Conservation (phyloP, 108 stramenopile species). For the Cyclotella distinguenda region DNA sequence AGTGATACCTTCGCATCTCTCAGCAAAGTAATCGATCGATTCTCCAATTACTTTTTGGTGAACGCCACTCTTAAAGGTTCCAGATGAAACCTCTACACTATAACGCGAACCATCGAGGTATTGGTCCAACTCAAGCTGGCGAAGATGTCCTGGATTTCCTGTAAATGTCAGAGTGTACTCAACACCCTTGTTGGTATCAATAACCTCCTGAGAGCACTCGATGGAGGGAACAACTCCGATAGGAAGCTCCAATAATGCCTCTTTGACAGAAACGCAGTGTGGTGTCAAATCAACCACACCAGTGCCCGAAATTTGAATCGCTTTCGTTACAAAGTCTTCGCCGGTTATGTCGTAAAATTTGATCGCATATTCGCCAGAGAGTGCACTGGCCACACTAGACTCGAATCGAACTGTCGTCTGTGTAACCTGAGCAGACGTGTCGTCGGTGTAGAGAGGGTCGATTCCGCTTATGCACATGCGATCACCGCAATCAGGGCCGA, state of each 20-base stretch:
- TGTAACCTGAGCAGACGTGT: slow-evolving; percentile 55
- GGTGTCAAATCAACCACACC: slow-evolving; percentile 27
- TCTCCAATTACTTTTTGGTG: slow-evolving; percentile 61
- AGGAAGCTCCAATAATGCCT: slow-evolving; percentile 56
- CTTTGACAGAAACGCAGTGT: slow-evolving; percentile 50
- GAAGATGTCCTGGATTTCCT: slow-evolving; percentile 54
- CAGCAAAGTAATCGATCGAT: slow-evolving; percentile 55
- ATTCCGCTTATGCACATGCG: slow-evolving; percentile 62
- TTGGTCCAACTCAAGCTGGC: slow-evolving; percentile 46
- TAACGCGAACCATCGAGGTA: slow-evolving; percentile 54
- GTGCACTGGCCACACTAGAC: slow-evolving; percentile 32
- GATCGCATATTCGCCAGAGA: slow-evolving; percentile 59
- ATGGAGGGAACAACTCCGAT: slow-evolving; percentile 57
- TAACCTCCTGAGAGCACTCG: slow-evolving; percentile 35
- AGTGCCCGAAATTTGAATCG: slow-evolving; percentile 40
- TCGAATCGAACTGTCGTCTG: slow-evolving; percentile 53
- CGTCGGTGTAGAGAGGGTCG: slow-evolving; percentile 74
- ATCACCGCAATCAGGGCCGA: slow-evolving; percentile 58
- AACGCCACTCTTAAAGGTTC: slow-evolving; percentile 30
- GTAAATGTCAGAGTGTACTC: slow-evolving; percentile 47
- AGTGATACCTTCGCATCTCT: slow-evolving; percentile 56
- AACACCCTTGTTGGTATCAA: slow-evolving; percentile 31
- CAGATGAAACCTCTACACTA: slow-evolving; percentile 33
- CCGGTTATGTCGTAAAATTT: slow-evolving; percentile 68
- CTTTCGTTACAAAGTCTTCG: slow-evolving; percentile 66